phyloP scores from a whole-genome alignment of 192 early-diverging fungal genomes.

The Linnemannia zychae region DNA sequence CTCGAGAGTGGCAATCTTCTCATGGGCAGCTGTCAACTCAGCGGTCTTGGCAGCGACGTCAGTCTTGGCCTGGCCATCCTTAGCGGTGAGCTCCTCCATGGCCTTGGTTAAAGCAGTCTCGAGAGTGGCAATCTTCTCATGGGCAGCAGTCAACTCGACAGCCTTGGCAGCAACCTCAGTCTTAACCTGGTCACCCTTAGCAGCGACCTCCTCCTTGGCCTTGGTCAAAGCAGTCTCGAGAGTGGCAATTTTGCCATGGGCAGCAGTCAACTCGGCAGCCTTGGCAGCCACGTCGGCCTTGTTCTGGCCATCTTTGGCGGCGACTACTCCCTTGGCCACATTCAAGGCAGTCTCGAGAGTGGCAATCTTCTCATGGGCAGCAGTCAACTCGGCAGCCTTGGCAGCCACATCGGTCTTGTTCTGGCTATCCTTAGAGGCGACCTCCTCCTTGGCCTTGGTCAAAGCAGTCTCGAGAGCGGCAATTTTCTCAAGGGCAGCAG shows the following conservation, averaged over 20 bases:
- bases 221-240: conserved; percentile 11
- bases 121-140: conserved; percentile 5
- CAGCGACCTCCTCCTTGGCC: conserved; percentile 16
- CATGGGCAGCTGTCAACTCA: conserved; percentile 1
- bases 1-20: conserved; percentile 12
- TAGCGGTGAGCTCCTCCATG: conserved; percentile 4
- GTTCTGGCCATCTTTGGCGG: neutral
- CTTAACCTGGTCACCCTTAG: neutral
- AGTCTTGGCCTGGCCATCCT: neutral
- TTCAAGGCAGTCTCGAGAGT: neutral
- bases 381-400: too few relatives aligned
- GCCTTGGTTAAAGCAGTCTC: conserved; percentile 18
- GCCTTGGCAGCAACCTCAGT: conserved; percentile 13
- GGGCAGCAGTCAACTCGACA: conserved; percentile 17
- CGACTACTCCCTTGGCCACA: conserved; percentile 17
- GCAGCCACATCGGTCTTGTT: too few relatives aligned
- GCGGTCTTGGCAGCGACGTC: neutral
- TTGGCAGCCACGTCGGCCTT: neutral
- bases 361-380: conserved; percentile 10
- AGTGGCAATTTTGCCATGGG: conserved; percentile 5
- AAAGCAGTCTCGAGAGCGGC: conserved; percentile 9
- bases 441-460: conserved; percentile 20
- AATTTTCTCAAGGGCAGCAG: conserved; percentile 12
- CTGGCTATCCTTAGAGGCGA: conserved; percentile 2
- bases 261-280: conserved; percentile 8